These are phyloP conservation scores for Coemansia sp. DNA, from an alignment of 192 early-diverging fungal genomes.

Conservation along the genomic window DNA sequence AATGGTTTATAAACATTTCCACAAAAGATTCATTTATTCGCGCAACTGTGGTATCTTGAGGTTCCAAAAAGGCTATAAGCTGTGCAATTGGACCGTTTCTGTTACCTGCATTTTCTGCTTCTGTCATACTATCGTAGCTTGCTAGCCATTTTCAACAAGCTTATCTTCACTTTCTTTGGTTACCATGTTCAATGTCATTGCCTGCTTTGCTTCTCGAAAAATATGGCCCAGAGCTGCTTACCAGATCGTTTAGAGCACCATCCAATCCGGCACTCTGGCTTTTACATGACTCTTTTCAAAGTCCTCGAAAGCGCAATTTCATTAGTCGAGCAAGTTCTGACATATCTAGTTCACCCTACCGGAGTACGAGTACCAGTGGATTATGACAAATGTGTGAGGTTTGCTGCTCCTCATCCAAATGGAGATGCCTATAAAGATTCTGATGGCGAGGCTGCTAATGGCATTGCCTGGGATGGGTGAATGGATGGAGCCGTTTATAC, in stretches of 20 bases:
- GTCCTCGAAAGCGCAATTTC: conserved; percentile 55
- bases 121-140: too few relatives aligned
- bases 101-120: too few relatives aligned
- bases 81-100: too few relatives aligned
- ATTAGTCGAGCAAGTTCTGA: conserved; percentile 56
- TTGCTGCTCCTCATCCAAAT: conserved; percentile 1
- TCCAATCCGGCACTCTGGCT: conserved; percentile 27
- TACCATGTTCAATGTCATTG: too few relatives aligned
- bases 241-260: conserved; percentile 9
- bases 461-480: background rate
- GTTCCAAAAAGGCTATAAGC: too few relatives aligned
- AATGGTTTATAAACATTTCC: too few relatives aligned
- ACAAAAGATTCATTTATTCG: too few relatives aligned
- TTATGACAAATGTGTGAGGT: background rate
- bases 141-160: too few relatives aligned
- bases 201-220: too few relatives aligned
- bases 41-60: too few relatives aligned
- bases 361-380: background rate
- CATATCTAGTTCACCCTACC: conserved; percentile 3
- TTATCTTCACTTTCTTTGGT: too few relatives aligned
- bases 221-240: background rate
- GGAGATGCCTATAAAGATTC: background rate
- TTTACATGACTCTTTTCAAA: conserved; percentile 50
- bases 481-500: conserved; percentile 3
- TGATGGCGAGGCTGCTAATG: background rate